A percentile compares a stretch with the other conserved stretches of the same genome.
Evolutionary conservation across 2,329 filamentous ascomycete genomes (phyloP).

Genomic region (Raffaelea ambrosiae): DNA sequence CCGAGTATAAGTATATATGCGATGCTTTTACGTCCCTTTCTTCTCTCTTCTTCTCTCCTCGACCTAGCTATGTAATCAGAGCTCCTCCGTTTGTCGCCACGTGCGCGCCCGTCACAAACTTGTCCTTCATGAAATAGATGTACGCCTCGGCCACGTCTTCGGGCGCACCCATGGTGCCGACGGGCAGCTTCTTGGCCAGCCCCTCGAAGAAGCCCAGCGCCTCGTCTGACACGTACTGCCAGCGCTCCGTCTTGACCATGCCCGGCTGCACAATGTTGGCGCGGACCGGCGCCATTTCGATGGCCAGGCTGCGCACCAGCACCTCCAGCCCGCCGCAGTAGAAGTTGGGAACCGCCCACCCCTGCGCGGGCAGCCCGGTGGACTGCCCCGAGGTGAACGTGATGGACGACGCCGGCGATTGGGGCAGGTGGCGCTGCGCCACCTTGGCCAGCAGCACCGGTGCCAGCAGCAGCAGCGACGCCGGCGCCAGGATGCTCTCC

Average conservation of each 20-base stretch:
- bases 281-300: slow-evolving; percentile 54
- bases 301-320: slow-evolving; percentile 46
- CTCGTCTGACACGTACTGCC: slow-evolving; percentile 18
- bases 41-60: too few relatives aligned
- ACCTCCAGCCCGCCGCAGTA: slow-evolving; percentile 43
- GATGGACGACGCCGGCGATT: slow-evolving; percentile 33
- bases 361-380: slow-evolving; percentile 38
- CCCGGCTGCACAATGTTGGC: slow-evolving; percentile 56
- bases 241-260: slow-evolving; percentile 37
- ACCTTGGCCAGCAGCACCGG: slow-evolving; percentile 26
- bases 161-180: slow-evolving; percentile 13
- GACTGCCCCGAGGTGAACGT: slow-evolving; percentile 48
- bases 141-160: slow-evolving; percentile 21
- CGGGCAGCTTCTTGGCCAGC: slow-evolving; percentile 10
- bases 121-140: slow-evolving; percentile 20
- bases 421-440: slow-evolving; percentile 18
- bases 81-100: slow-evolving; percentile 11
- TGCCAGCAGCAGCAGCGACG: slow-evolving; percentile 23
- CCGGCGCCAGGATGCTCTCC: slow-evolving; percentile 15
- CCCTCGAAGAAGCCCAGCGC: slow-evolving; percentile 14
- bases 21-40: too few relatives aligned
- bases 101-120: slow-evolving; percentile 17
- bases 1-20: too few relatives aligned
- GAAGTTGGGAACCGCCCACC: slow-evolving; percentile 39
- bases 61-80: slow-evolving; percentile 2